Evolutionary conservation across 179 eudicot species (phyloP), one percentile per base, ranked within the genome.

Genomic region (Corrigiola litoralis): DNA sequence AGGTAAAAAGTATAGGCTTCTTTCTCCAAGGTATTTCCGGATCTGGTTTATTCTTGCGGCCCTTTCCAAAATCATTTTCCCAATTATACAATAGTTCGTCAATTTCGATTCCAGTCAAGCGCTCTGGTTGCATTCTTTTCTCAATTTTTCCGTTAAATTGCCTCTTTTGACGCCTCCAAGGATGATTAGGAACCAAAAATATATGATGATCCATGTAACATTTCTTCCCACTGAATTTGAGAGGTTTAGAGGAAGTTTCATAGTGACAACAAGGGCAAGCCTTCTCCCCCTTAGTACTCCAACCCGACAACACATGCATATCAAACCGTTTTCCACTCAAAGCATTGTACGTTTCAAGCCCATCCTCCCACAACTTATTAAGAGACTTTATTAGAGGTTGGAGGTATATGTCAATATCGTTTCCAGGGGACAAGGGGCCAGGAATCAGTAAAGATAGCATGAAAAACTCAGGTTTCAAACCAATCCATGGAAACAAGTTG

Each of bases 401-500:
- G 9, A 67, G 32, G 8, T 27, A 72, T 1, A 66, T 49, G 60
- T 66, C 72, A 48, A 72, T 50, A 8, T 66, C 44, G 5, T 61
- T 53, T 3, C 52, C 59, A 1, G 65, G 77, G 28, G 44, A 42
- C 9, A 29, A 10, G 3, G 68, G 72, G 23, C 77, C 77, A 18
- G 58, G 49, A 7, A 73, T 62, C 2, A 73, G 8, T 18, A 68
- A 41, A 6, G 61, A 60, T 48, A 73, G 44, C 8, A 73, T 61
- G n/a, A 67, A 31, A 11, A 23, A 60, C 8, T 58, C 58, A 4
- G 28, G 33, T 18, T 54, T 67, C 67, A 52, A 61, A 36, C 54
- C 67, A 56, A 73, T 61, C 57, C 33, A 55, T 2, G 60, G 77
- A 12, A 72, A 72, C 44, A 73, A 17, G 47, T 73, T 67, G 7